phyloP scores from a whole-genome alignment of 2,329 filamentous ascomycete species.

The Dendryphion nanum region DNA sequence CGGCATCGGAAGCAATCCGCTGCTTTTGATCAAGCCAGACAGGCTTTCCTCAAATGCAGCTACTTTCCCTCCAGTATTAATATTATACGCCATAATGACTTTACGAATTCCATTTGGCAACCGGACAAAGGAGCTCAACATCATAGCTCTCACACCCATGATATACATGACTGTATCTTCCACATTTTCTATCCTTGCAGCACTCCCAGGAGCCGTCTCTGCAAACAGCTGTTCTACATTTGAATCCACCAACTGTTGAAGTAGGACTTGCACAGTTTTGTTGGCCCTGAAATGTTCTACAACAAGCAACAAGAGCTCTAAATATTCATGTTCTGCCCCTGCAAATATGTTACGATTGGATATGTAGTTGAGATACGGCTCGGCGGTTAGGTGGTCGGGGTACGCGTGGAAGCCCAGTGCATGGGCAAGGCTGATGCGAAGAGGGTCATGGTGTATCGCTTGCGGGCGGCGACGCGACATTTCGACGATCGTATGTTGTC shows the following conservation, averaged over 20 bases:
- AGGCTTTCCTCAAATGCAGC: slow-evolving; percentile 9
- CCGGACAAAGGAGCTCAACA: slow-evolving; percentile 15
- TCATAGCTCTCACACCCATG: slow-evolving; percentile 15
- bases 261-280: slow-evolving; percentile 2
- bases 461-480: no score
- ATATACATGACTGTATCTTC: slow-evolving; percentile 20
- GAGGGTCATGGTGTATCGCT: no score
- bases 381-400: slow-evolving; percentile 4
- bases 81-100: slow-evolving; percentile 3
- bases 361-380: slow-evolving; percentile 21
- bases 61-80: background rate
- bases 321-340: slow-evolving; percentile 9
- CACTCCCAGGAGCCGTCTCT: slow-evolving; percentile 7
- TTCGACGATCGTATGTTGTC: no score
- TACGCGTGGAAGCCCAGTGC: slow-evolving; percentile 4
- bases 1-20: slow-evolving; percentile 9
- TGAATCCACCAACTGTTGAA: slow-evolving; percentile 1
- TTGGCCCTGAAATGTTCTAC: slow-evolving; percentile 10
- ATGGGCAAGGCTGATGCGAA: slow-evolving; percentile 4
- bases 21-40: slow-evolving; percentile 7
- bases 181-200: slow-evolving; percentile 9
- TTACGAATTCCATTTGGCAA: slow-evolving; percentile 3
- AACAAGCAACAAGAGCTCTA: slow-evolving; percentile 12
- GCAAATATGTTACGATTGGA: slow-evolving; percentile 10
- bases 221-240: slow-evolving; percentile 4